A percentile compares a stretch with the other conserved stretches of the same genome.
phyloP scores from a whole-genome alignment of 2,329 filamentous ascomycete species.

The Periconia macrospinosa region DNA sequence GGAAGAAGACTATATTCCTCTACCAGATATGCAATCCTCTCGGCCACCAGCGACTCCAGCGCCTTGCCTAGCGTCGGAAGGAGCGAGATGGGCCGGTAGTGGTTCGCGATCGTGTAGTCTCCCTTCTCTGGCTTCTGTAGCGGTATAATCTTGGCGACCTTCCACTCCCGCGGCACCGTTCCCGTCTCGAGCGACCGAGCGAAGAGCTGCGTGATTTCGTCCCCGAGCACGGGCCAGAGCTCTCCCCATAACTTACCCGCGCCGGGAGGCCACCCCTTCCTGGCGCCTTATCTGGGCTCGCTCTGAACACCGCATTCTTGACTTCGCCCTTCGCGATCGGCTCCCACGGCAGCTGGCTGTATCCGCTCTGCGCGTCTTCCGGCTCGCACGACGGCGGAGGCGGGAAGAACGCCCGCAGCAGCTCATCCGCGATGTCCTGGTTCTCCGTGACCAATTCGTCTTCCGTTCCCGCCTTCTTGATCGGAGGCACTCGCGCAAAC shows the following conservation, averaged over 20 bases:
- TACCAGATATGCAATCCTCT: conserved; percentile 28
- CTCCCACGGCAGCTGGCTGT: conserved; percentile 15
- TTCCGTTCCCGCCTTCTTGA: too few species aligned
- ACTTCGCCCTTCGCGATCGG: too few species aligned
- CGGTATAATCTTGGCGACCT: conserved; percentile 22
- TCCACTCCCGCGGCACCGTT: conserved; percentile 22
- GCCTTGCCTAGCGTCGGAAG: conserved; percentile 22
- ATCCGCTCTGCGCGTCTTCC: conserved; percentile 8
- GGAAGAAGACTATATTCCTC: conserved; percentile 32
- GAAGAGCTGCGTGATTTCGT: too few species aligned
- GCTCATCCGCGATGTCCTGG: too few species aligned
- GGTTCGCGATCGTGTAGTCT: conserved; percentile 24
- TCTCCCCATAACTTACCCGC: too few species aligned
- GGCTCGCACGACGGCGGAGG: conserved; percentile 8
- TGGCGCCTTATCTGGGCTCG: too few species aligned
- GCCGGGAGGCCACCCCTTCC: too few species aligned
- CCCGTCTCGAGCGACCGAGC: conserved; percentile 15
- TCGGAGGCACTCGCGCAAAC: too few species aligned
- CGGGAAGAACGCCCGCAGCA: conserved; percentile 18
- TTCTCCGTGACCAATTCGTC: too few species aligned
- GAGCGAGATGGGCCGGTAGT: conserved; percentile 34
- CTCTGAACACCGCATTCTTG: too few species aligned
- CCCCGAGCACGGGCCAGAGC: too few species aligned
- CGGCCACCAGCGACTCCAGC: conserved; percentile 21
- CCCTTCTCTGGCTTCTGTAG: conserved; percentile 21